phyloP scores from a whole-genome alignment of 768 basidiomycete species.

The Russula sp. region DNA sequence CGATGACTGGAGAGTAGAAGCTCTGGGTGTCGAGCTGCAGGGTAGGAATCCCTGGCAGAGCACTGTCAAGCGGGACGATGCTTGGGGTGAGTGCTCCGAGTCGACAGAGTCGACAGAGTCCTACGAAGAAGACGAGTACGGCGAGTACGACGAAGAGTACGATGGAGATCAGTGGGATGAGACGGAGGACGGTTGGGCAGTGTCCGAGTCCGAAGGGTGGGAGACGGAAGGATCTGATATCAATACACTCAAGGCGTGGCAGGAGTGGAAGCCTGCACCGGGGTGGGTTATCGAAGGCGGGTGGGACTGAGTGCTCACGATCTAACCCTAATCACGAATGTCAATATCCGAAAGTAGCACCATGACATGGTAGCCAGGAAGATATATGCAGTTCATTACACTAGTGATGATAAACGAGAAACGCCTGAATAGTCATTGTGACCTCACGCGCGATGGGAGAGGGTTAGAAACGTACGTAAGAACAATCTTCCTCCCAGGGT shows the following conservation, averaged over 20 bases:
- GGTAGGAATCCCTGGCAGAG: conserved; percentile 14
- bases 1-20: conserved; percentile 21
- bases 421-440: neutral
- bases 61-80: conserved; percentile 5
- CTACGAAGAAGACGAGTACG: neutral
- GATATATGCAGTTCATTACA: neutral
- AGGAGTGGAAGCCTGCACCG: neutral
- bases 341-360: neutral
- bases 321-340: neutral
- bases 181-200: neutral
- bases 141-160: neutral
- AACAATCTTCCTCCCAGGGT: neutral
- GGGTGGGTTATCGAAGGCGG: neutral
- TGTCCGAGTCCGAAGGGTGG: neutral
- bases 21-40: conserved; percentile 23
- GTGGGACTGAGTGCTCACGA: neutral
- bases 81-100: conserved; percentile 7
- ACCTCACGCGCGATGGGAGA: neutral
- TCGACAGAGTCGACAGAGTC: neutral
- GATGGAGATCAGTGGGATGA: neutral
- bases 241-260: neutral
- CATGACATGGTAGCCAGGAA: neutral
- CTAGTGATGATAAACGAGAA: neutral
- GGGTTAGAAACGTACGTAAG: neutral
- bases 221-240: neutral